Evolutionary conservation across 441 rosid species (phyloP).

Genomic region (Capsella rubella): DNA sequence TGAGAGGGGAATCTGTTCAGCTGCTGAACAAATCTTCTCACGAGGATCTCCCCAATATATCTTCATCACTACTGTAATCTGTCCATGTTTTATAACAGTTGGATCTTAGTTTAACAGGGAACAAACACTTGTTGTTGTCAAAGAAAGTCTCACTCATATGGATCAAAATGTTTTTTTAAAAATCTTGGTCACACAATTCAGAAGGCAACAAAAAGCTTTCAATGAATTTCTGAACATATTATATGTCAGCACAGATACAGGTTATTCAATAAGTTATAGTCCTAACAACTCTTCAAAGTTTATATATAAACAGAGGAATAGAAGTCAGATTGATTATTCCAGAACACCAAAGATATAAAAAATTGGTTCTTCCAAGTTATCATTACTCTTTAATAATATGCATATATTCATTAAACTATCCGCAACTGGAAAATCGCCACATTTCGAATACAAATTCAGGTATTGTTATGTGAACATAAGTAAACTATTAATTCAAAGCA

Average conservation of each 20-base stretch:
- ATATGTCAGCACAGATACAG: not conserved
- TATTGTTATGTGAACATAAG: not conserved
- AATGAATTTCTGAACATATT: not conserved
- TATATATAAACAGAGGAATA: too few species aligned
- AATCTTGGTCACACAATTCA: conserved; percentile 1
- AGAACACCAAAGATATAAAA: not conserved
- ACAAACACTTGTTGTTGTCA: conserved; percentile 1
- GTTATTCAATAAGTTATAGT: not conserved
- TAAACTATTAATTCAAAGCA: not conserved
- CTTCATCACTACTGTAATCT: conserved; percentile 79
- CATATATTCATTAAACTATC: not conserved
- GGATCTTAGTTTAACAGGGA: not conserved
- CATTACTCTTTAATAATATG: not conserved
- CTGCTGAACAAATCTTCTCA: conserved; percentile 88
- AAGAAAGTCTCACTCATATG: conserved; percentile 1
- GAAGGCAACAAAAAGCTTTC: conserved; percentile 4
- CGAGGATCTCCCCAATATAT: conserved; percentile 94
- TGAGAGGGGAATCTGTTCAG: conserved; percentile 73
- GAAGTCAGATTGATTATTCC: too few species aligned
- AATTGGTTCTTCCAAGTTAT: not conserved
- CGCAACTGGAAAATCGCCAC: not conserved
- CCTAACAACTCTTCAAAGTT: not conserved
- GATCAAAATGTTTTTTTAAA: not conserved
- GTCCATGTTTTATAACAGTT: conserved; percentile 33
- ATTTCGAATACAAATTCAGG: not conserved